Base-by-base conservation (phyloP, 2,329 filamentous ascomycete genomes). In the Cytospora leucostoma region DNA sequence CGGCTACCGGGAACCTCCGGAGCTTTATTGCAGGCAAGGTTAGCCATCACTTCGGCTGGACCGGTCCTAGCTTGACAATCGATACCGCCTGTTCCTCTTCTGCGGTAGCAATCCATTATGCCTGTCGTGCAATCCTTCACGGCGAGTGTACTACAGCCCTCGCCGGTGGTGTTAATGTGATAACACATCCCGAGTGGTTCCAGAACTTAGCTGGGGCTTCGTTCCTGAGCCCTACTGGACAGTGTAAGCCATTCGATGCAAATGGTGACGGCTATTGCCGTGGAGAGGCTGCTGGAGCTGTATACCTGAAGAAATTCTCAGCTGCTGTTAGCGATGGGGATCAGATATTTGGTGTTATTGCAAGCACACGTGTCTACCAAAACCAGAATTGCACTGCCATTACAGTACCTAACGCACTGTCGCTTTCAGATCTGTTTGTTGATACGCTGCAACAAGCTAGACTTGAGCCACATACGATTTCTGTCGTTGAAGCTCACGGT, bases 251-350 rank as follows among this genome's bases (percentile, higher is more conserved):
- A 0, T 77, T 75, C 53, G 74, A 74, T 33, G 65, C 59, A 0
- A 19, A 33, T 1, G 73, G 69, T 4, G 76, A 82, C 62, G 84
- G 84, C 0, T 86, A 85, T 64, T 82, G 77, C 8, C 74, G 82
- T 3, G 82, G 77, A 1, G 84, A 86, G 54, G 83, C 78, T 0
- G 68, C 75, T 10, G 79, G 69, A 0, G 66, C 73, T 0, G 68
- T 86, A 0, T 68, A 83, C 4, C 65, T 86, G 0, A 86, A 85
- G 72, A 74, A 68, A 12, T 69, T 84, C 0, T 71, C 74, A 1
- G 70, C 75, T 51, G 84, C 84, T 0, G 44, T 84, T 0, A 68
- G 69, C 4, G 81, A 83, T 40, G 77, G 77, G 0, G 79, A 86
- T 66, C 71, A 72, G 0, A 74, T 81, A 13, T 68, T 76, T 0